These are phyloP conservation scores for Phalaenopsis equestris DNA, from an alignment of 106 monocot genomes.

Conservation along the genomic window DNA sequence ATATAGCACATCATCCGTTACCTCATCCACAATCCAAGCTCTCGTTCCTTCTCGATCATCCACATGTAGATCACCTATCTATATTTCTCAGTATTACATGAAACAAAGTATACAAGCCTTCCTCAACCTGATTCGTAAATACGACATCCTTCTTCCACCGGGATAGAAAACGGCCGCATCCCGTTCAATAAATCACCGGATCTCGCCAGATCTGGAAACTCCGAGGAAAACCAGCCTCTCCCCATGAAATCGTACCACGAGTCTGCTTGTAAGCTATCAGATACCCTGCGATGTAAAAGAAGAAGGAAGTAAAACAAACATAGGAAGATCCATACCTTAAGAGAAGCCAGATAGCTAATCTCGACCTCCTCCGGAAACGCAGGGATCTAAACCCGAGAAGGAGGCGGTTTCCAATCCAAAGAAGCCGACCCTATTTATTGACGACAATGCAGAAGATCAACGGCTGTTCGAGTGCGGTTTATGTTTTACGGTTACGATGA, in stretches of 20 bases:
- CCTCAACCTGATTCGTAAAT: neutral
- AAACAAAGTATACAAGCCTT: neutral
- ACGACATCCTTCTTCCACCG: neutral
- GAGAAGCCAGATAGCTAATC: neutral
- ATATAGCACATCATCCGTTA: neutral
- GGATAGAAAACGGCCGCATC: neutral
- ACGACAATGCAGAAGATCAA: neutral
- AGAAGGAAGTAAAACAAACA: neutral
- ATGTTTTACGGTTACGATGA: neutral
- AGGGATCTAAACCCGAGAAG: neutral
- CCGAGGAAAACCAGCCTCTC: neutral
- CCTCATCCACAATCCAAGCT: neutral
- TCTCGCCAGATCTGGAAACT: neutral
- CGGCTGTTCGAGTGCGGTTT: neutral
- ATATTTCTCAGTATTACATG: neutral
- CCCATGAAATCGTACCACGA: too few species aligned
- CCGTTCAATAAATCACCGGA: neutral
- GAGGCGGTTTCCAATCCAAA: neutral
- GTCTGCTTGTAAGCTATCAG: too few species aligned
- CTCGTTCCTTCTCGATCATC: neutral
- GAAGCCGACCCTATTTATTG: neutral
- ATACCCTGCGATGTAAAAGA: too few species aligned
- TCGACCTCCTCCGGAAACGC: too few species aligned
- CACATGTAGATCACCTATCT: neutral
- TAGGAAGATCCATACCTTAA: neutral